These are phyloP conservation scores for Cerioporus squamosus DNA, from an alignment of 1,284 basidiomycete genomes.

Conservation along the genomic window DNA sequence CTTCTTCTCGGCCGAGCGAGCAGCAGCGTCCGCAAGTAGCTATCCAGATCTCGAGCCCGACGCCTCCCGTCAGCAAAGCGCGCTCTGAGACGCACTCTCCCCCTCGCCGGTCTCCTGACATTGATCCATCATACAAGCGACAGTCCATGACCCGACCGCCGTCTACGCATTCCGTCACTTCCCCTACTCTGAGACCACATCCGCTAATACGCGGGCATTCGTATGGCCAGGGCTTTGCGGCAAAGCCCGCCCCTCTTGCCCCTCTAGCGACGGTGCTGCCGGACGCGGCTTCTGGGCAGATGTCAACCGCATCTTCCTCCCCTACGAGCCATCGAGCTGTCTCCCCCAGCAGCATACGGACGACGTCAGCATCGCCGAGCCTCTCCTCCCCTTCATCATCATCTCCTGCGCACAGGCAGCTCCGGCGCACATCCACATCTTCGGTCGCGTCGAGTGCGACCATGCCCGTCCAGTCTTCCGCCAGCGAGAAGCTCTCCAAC, in stretches of 20 bases:
- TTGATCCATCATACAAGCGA: conserved; percentile 32
- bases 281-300: conserved; percentile 49
- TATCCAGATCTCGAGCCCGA: conserved; percentile 31
- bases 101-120: conserved; percentile 39
- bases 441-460: conserved; percentile 67
- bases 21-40: conserved; percentile 23
- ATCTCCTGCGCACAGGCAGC: conserved; percentile 33
- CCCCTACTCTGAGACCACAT: conserved; percentile 60
- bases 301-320: conserved; percentile 45
- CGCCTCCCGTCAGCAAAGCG: conserved; percentile 34
- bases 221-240: conserved; percentile 46
- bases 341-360: conserved; percentile 40
- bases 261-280: conserved; percentile 61
- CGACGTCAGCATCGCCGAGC: conserved; percentile 34
- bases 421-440: conserved; percentile 66
- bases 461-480: conserved; percentile 49
- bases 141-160: conserved; percentile 58
- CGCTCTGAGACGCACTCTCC: conserved; percentile 48
- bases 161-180: conserved; percentile 59
- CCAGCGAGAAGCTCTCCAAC: conserved; percentile 38
- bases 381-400: conserved; percentile 34
- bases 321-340: conserved; percentile 32
- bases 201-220: conserved; percentile 77
- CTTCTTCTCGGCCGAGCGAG: conserved; percentile 21
- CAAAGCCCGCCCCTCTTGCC: conserved; percentile 61